phyloP scores from a whole-genome alignment of 179 eudicot species.

The Beta macrorhiza region DNA sequence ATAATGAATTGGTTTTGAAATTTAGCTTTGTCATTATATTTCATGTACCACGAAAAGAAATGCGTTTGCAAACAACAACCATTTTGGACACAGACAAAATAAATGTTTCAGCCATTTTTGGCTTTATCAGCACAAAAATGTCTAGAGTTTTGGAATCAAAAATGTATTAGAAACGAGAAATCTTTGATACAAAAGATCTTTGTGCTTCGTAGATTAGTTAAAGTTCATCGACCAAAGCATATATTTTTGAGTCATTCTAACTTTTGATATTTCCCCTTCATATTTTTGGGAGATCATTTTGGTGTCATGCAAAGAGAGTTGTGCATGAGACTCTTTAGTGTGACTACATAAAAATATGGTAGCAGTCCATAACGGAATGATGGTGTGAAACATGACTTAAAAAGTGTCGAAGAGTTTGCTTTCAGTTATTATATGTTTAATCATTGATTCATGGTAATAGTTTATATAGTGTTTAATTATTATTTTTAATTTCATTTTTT shows the following conservation, averaged over 20 bases:
- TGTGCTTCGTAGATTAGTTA: background rate
- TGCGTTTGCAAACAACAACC: no score
- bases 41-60: no score
- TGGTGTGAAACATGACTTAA: background rate
- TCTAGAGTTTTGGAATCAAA: no score
- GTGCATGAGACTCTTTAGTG: conserved; percentile 32
- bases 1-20: no score
- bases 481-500: background rate
- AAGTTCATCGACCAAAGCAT: background rate
- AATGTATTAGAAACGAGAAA: no score
- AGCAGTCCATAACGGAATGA: conserved; percentile 11
- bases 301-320: conserved; percentile 35
- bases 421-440: background rate
- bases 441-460: background rate
- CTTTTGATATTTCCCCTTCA: background rate
- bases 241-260: conserved; percentile 2
- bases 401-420: background rate
- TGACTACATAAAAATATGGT: conserved; percentile 19
- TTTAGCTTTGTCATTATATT: no score
- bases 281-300: conserved; percentile 16
- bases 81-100: no score
- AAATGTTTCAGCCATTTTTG: no score
- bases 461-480: background rate
- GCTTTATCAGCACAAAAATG: no score
- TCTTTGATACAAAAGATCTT: no score